Evolutionary conservation across 2,329 filamentous ascomycete genomes (phyloP).

Genomic region (Rutstroemia sp.): DNA sequence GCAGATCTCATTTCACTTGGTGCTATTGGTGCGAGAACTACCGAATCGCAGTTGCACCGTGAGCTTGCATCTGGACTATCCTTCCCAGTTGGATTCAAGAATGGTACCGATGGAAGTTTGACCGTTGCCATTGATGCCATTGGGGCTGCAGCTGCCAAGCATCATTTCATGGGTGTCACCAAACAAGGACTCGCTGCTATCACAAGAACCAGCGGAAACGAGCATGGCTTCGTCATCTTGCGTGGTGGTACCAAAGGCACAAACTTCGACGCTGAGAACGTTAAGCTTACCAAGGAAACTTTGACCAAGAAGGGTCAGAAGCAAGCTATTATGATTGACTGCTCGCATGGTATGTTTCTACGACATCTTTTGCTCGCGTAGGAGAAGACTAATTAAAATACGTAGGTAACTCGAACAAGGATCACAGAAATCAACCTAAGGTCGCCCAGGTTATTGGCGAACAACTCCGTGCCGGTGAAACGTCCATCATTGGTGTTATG

Average conservation of each 20-base stretch:
- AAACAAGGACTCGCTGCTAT: slow-evolving; percentile 96
- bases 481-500: slow-evolving; percentile 91
- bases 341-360: slow-evolving; percentile 70
- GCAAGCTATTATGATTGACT: slow-evolving; percentile 94
- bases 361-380: neutral
- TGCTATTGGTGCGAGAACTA: slow-evolving; percentile 91
- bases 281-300: slow-evolving; percentile 70
- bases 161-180: slow-evolving; percentile 98
- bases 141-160: slow-evolving; percentile 73
- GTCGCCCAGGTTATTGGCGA: slow-evolving; percentile 76
- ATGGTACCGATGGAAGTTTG: slow-evolving; percentile 90
- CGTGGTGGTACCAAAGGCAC: slow-evolving; percentile 86
- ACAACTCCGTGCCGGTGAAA: slow-evolving; percentile 82
- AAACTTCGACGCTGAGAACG: slow-evolving; percentile 84
- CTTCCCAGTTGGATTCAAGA: slow-evolving; percentile 99
- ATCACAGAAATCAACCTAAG: slow-evolving; percentile 95
- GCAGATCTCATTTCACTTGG: slow-evolving; percentile 93
- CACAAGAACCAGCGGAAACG: slow-evolving; percentile 85
- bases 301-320: slow-evolving; percentile 77
- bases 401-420: slow-evolving; percentile 88
- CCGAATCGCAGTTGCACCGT: slow-evolving; percentile 91
- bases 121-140: slow-evolving; percentile 93
- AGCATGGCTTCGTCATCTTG: slow-evolving; percentile 95
- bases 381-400: slow-evolving; percentile 8
- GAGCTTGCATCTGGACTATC: slow-evolving; percentile 92